phyloP scores from a whole-genome alignment of 2,329 filamentous ascomycete genomes.

The Huntiella bhutanensis region DNA sequence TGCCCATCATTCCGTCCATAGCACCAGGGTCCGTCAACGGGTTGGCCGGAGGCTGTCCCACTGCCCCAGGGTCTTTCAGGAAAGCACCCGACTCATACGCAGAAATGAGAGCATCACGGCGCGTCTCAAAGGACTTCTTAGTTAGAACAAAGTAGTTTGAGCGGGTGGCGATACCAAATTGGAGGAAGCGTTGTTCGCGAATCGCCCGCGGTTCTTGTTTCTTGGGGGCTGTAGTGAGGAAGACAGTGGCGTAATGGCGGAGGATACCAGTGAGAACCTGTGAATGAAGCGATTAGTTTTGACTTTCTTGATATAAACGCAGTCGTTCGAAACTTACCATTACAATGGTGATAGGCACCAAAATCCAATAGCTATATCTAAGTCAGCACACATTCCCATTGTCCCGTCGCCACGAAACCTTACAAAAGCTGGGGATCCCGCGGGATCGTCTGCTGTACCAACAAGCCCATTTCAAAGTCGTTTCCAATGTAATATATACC shows the following conservation, averaged over 20 bases:
- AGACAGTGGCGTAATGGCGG: slow-evolving; percentile 86
- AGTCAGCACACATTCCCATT: slow-evolving; percentile 13
- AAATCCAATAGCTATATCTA: slow-evolving; percentile 76
- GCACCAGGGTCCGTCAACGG: slow-evolving; percentile 87
- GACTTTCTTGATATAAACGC: neutral
- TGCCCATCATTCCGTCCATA: slow-evolving; percentile 99
- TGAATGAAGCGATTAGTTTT: neutral
- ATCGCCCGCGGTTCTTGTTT: slow-evolving; percentile 55
- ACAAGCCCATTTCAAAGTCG: neutral
- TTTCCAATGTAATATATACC: too few species aligned
- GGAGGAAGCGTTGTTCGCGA: slow-evolving; percentile 69
- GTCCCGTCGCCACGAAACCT: slow-evolving; percentile 17
- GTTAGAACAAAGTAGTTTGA: slow-evolving; percentile 67
- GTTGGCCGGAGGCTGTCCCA: slow-evolving; percentile 76
- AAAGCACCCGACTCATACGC: slow-evolving; percentile 75
- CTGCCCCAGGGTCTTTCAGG: slow-evolving; percentile 70
- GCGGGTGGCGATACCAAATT: slow-evolving; percentile 70
- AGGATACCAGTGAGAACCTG: slow-evolving; percentile 79
- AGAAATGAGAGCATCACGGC: slow-evolving; percentile 62
- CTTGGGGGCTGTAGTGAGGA: slow-evolving; percentile 74
- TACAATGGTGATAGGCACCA: slow-evolving; percentile 90
- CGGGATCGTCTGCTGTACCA: slow-evolving; percentile 68
- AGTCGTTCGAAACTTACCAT: slow-evolving; percentile 38
- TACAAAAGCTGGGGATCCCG: slow-evolving; percentile 97
- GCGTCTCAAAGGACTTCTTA: slow-evolving; percentile 53